Conservation (phyloP, 208 protist species). For the Wallacemonas sp. region DNA sequence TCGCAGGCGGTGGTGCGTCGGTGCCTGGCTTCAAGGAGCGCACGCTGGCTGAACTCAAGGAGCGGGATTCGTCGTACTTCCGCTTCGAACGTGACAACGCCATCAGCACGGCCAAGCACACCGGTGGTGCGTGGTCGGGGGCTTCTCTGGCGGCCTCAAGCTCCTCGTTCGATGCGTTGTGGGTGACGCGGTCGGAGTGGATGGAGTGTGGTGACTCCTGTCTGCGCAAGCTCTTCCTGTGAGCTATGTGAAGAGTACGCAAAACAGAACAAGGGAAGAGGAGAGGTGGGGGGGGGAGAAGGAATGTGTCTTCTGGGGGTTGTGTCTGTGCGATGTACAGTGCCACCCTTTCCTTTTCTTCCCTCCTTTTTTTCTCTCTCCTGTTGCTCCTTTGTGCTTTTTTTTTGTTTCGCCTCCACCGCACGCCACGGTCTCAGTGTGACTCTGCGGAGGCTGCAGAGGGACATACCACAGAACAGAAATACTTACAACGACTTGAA, state of each 20-base stretch:
- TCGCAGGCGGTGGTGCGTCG: conserved; percentile 45
- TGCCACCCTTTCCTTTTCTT: not conserved
- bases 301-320: too few relatives aligned
- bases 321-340: not conserved
- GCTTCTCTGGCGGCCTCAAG: conserved; percentile 75
- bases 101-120: conserved; percentile 22
- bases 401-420: conserved; percentile 6
- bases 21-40: conserved; percentile 53
- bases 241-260: not conserved
- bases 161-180: conserved; percentile 75
- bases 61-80: conserved; percentile 73
- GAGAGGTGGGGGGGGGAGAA: too few relatives aligned
- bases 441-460: too few relatives aligned
- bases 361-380: not conserved
- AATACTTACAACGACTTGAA: too few relatives aligned
- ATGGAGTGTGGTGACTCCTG: conserved; percentile 69
- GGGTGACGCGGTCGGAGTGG: conserved; percentile 73
- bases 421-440: too few relatives aligned
- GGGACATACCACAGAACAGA: too few relatives aligned
- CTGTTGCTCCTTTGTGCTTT: not conserved
- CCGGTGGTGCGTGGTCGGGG: conserved; percentile 69
- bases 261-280: conserved; percentile 1
- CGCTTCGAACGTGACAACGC: conserved; percentile 61
- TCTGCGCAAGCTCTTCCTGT: conserved; percentile 79
- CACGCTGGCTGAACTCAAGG: conserved; percentile 54